A percentile compares a stretch with the other conserved stretches of the same genome.
Evolutionary conservation across 208 protist genomes (phyloP).

Genomic region (Acanthamoeba divionensis): DNA sequence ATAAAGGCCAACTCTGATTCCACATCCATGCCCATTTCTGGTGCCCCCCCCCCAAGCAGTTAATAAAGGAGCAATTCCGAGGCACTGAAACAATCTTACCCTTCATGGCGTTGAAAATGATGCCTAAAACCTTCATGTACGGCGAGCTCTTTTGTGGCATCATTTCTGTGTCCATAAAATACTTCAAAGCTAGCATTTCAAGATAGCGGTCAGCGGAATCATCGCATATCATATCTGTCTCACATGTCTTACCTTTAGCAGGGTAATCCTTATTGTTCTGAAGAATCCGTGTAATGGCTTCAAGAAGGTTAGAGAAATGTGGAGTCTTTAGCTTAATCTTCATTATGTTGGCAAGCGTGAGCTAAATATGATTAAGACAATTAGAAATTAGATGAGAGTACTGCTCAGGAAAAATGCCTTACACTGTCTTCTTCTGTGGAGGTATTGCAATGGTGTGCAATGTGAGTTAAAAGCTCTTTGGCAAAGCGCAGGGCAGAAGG

Average conservation of each 20-base stretch:
- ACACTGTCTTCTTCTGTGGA: neutral
- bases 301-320: neutral
- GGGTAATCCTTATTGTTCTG: slow-evolving; percentile 39
- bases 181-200: neutral
- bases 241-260: too few species aligned
- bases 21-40: neutral
- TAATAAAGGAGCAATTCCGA: too few species aligned
- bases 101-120: slow-evolving; percentile 20
- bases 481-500: neutral
- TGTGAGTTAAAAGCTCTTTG: slow-evolving; percentile 21
- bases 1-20: slow-evolving; percentile 13
- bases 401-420: too few species aligned
- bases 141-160: neutral
- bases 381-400: too few species aligned
- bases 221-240: too few species aligned
- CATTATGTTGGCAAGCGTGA: neutral
- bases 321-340: neutral
- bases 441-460: slow-evolving; percentile 9
- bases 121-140: slow-evolving; percentile 13
- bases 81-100: neutral
- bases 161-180: slow-evolving; percentile 38
- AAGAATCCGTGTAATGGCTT: neutral
- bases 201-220: too few species aligned
- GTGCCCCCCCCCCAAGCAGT: too few species aligned
- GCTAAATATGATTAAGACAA: too few species aligned